Conservation (phyloP, 331 rosid genomes). For the Malus hybrid region DNA sequence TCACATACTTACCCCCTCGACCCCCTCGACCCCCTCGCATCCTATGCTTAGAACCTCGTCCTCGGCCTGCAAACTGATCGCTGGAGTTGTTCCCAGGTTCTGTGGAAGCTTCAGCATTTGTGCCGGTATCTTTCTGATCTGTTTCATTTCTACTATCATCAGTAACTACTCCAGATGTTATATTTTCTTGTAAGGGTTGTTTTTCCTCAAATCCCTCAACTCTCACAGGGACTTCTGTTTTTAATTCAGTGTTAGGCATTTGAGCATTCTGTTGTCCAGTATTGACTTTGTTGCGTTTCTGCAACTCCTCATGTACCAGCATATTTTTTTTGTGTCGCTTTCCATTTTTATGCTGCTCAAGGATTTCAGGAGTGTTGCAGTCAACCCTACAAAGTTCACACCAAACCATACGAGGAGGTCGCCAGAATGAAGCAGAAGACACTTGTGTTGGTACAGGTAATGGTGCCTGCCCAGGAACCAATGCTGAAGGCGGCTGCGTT, state of each 20-base stretch:
- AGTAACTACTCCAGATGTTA: slow-evolving; percentile 29
- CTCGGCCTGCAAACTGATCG: slow-evolving; percentile 35
- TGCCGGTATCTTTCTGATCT: slow-evolving; percentile 31
- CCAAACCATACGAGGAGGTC: slow-evolving; percentile 36
- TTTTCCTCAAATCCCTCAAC: slow-evolving; percentile 32
- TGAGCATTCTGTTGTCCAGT: slow-evolving; percentile 37
- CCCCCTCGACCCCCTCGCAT: slow-evolving; percentile 50
- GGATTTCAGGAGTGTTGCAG: slow-evolving; percentile 71
- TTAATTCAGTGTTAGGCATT: slow-evolving; percentile 38
- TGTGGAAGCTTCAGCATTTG: slow-evolving; percentile 33
- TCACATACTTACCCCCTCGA: slow-evolving; percentile 42
- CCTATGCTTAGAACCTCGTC: slow-evolving; percentile 62
- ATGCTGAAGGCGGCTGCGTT: slow-evolving; percentile 37
- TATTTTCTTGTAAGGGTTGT: slow-evolving; percentile 16
- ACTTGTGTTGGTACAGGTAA: slow-evolving; percentile 29
- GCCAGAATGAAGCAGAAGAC: slow-evolving; percentile 36
- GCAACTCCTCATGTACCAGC: slow-evolving; percentile 49
- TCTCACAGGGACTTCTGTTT: slow-evolving; percentile 34
- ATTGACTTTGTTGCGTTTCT: slow-evolving; percentile 44
- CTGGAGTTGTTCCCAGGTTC: slow-evolving; percentile 22
- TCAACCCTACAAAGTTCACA: slow-evolving; percentile 86
- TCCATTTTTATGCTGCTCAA: slow-evolving; percentile 78
- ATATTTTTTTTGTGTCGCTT: slow-evolving; percentile 64
- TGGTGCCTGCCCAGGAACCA: slow-evolving; percentile 25
- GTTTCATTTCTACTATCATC: slow-evolving; percentile 31